These are phyloP conservation scores for Albifimbria verrucaria DNA, from an alignment of 2,329 filamentous ascomycete genomes.

Conservation along the genomic window DNA sequence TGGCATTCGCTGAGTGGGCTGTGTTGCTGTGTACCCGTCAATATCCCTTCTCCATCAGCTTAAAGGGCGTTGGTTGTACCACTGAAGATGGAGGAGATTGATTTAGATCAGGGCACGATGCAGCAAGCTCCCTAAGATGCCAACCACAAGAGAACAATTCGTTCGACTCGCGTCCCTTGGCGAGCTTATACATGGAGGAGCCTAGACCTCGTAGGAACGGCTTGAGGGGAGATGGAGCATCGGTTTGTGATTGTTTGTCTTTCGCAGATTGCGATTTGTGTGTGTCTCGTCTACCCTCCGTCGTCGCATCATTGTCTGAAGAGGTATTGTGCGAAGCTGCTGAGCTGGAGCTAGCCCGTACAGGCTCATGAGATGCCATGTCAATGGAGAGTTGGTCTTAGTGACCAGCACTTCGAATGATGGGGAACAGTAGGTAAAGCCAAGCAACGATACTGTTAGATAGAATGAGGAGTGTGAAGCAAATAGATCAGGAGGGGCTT, in stretches of 20 bases:
- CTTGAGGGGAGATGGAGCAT: not conserved
- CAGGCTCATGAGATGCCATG: not conserved
- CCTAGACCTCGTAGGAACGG: not conserved
- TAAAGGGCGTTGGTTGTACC: not conserved
- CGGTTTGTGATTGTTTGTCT: not conserved
- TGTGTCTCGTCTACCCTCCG: too few species aligned
- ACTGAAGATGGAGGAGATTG: not conserved
- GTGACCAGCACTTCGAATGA: too few species aligned
- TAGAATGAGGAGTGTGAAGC: too few species aligned
- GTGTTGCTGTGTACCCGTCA: not conserved
- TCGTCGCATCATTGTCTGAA: not conserved
- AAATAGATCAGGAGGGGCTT: too few species aligned
- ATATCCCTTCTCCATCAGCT: not conserved
- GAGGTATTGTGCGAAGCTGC: not conserved
- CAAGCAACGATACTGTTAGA: too few species aligned
- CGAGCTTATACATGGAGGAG: not conserved
- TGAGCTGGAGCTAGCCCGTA: not conserved
- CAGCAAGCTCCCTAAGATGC: not conserved
- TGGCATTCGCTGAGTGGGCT: constrained; percentile 8
- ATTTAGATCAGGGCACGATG: not conserved
- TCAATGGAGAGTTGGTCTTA: not conserved
- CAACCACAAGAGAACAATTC: not conserved
- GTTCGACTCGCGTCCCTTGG: not conserved
- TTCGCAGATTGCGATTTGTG: too few species aligned
- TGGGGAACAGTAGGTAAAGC: too few species aligned